Base-by-base conservation (phyloP, 768 basidiomycete species). In the Albatrellus ellisii region DNA sequence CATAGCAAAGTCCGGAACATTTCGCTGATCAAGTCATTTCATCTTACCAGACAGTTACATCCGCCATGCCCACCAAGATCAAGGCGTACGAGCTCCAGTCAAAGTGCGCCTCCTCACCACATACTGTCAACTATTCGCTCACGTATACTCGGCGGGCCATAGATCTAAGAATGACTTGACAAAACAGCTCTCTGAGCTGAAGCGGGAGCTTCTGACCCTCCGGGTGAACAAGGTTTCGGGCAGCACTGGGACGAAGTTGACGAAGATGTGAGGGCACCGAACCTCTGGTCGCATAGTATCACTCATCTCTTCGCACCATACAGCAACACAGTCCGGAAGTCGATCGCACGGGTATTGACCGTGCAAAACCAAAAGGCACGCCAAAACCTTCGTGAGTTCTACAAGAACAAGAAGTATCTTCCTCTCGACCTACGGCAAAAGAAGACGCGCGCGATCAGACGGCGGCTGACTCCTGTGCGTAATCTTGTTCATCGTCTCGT, bases 311-410 rank as follows among this genome's bases (percentile, higher is more conserved):
- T 39, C 14, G 34, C 31, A 20, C n/a, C 51, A 6, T 32, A 6
- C 36, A 99, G 95, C 66, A 77, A 81, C 64, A 73, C 84, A 52
- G 89, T 97, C 64, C 92, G 95, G 73, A 98, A 97, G 70, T 92
- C 89, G 51, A 88, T 99, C 59, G 95, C 95, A 50, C 89, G 95
- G 43, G 92, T 98, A 52, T 64, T 97, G 68, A 99, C 95, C 33
- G 91, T 98, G 56, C 94, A 84, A 73, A 98, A 95, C 82, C 85
- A 89, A 63, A 99, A 99, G 68, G 79, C 82, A 54, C 87, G 94
- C 54, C 84, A 90, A 70, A 90, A 91, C 67, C 78, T 95, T 52
- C 87, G 89, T 43, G 92, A 98, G 64, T 90, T 79, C 72, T 97
- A 97, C 86, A 94, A 94, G 75, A 67, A 71, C 63, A 94, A 94